A percentile compares a stretch with the other conserved stretches of the same genome.
Evolutionary conservation across 495 filamentous ascomycete genomes (phyloP).

Genomic region (Hypoxylon fuscum): DNA sequence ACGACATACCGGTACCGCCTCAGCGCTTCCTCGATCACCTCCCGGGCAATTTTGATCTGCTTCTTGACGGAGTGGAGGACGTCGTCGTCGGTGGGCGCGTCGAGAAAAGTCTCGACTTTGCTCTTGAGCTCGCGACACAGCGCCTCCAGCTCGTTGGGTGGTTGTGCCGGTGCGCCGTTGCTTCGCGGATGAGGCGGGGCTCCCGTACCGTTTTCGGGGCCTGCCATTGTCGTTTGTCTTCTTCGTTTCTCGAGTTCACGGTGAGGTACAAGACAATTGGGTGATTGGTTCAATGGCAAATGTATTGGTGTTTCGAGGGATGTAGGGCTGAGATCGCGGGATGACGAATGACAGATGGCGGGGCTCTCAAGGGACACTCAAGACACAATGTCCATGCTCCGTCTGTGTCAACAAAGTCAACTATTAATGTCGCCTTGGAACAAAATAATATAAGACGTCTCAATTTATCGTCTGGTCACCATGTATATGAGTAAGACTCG

Average conservation of each 20-base stretch:
- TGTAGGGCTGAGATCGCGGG: slow-evolving; percentile 1
- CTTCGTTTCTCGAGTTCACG: neutral
- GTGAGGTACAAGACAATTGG: too few relatives aligned
- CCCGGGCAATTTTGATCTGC: slow-evolving; percentile 74
- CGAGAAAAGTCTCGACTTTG: slow-evolving; percentile 75
- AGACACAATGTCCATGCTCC: too few relatives aligned
- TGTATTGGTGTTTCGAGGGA: neutral
- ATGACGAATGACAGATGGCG: too few relatives aligned
- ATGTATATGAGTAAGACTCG: slow-evolving; percentile 28
- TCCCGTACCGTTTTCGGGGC: slow-evolving; percentile 19
- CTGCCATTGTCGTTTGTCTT: slow-evolving; percentile 11
- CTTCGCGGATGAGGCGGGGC: slow-evolving; percentile 16
- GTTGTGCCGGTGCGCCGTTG: slow-evolving; percentile 10
- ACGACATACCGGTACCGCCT: slow-evolving; percentile 68
- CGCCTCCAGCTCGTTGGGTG: slow-evolving; percentile 17
- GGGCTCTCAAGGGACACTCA: slow-evolving; percentile 9
- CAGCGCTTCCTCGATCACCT: slow-evolving; percentile 76
- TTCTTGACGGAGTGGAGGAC: slow-evolving; percentile 72
- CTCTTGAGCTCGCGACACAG: slow-evolving; percentile 67
- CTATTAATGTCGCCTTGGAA: neutral
- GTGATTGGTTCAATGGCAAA: too few relatives aligned
- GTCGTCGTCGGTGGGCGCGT: slow-evolving; percentile 62
- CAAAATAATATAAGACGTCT: neutral
- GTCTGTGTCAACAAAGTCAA: neutral
- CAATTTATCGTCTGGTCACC: slow-evolving; percentile 5